Evolutionary conservation across 495 filamentous ascomycete genomes (phyloP).

Genomic region (Sporormia fimetaria): DNA sequence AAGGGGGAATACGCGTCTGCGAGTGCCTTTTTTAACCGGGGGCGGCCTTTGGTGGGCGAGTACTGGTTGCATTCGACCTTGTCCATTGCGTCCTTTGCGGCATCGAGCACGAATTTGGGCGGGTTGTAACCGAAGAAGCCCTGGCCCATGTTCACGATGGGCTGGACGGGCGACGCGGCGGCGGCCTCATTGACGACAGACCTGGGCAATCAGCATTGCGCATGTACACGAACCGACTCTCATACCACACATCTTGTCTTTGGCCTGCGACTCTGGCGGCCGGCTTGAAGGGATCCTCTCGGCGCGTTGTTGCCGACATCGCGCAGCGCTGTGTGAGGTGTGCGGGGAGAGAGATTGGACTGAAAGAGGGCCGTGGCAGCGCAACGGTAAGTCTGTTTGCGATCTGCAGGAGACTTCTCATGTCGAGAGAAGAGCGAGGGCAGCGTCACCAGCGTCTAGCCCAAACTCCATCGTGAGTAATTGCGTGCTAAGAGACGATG

Average conservation of each 20-base stretch:
- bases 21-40: slow-evolving; percentile 80
- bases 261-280: slow-evolving; percentile 68
- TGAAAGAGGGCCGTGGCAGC: too few relatives aligned
- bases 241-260: slow-evolving; percentile 88
- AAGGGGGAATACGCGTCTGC: slow-evolving; percentile 79
- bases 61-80: slow-evolving; percentile 98
- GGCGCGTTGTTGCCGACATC: slow-evolving; percentile 23
- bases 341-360: too few relatives aligned
- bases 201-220: slow-evolving; percentile 37
- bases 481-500: too few relatives aligned
- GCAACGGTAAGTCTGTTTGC: too few relatives aligned
- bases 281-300: slow-evolving; percentile 46
- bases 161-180: slow-evolving; percentile 71
- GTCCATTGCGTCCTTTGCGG: slow-evolving; percentile 79
- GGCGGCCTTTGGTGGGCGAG: slow-evolving; percentile 85
- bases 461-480: too few relatives aligned
- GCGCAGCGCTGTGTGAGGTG: slow-evolving; percentile 8
- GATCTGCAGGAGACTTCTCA: too few relatives aligned
- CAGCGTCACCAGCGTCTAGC: too few relatives aligned
- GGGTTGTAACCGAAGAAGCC: slow-evolving; percentile 99
- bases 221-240: neutral
- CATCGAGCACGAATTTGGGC: slow-evolving; percentile 78
- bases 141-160: slow-evolving; percentile 92
- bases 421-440: too few relatives aligned
- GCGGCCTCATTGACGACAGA: slow-evolving; percentile 91